Base-by-base conservation (phyloP, 177 flowering plant genomes). In the Telopea speciosissima region DNA sequence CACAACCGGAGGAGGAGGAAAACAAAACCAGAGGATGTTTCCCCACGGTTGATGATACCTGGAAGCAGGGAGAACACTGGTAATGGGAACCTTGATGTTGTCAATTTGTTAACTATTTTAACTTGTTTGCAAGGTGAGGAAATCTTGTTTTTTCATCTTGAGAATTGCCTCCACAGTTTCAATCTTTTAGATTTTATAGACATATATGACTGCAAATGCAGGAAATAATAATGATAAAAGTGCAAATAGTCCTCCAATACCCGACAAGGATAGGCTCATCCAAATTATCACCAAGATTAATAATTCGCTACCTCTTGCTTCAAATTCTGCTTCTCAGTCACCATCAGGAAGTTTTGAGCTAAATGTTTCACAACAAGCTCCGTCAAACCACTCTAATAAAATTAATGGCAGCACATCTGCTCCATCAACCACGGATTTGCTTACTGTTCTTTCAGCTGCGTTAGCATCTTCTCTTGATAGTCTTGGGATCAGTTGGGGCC, bases 1-100 rank as follows among this genome's bases (percentile, higher is more conserved):
- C 99, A 95, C 70, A 95, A 95, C 70, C 80, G 92, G 65, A 77
- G 99, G 23, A 87, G 99, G 68, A 84, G 99, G 83, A 94, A 94
- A 81, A 87, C 97, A 31, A 97, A 89, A 75, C 89, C 91, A 6
- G 96, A 90, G 42, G 98, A 93, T 71, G 81, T 80, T 67, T 76
- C 88, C 65, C 80, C 92, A 17, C 76, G 78, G 62, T 45, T 79
- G 63, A 28, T 81, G 12, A 72, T 80, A 40, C 76, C 88, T 60
- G 88, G 83, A 65, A 81, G 76, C 69, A 65, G 52, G 45, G 88
- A 86, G 44, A 85, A 80, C 19, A 63, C 68, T 59, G 52, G 71
- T 22, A 76, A 68, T 63, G 85, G 79, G 49, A 87, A 87, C 66
- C 25, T 87, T 66, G 93, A 93, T 76, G 74, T 93, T 70, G 84